These are phyloP conservation scores for Penicillium waksmanii DNA, from an alignment of 495 filamentous ascomycete species.

Conservation along the genomic window DNA sequence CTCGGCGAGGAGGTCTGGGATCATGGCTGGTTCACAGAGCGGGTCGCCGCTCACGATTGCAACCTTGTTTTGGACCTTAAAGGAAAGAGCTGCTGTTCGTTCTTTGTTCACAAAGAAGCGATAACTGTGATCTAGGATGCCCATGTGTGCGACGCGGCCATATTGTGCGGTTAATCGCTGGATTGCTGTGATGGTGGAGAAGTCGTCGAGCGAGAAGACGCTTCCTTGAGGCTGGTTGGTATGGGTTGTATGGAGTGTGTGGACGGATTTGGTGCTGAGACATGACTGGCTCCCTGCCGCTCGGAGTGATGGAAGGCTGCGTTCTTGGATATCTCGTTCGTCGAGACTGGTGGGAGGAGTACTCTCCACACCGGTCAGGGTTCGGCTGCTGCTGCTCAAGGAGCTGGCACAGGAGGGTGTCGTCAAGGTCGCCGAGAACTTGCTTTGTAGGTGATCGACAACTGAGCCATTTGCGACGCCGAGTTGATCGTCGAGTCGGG, in stretches of 20 bases:
- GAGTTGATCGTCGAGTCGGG: constrained; percentile 7
- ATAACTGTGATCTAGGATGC: constrained; percentile 48
- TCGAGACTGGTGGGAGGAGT: constrained; percentile 23
- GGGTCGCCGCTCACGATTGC: constrained; percentile 48
- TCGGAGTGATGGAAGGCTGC: not conserved
- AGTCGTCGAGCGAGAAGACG: constrained; percentile 34
- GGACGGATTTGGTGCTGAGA: constrained; percentile 6
- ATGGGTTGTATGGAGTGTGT: not conserved
- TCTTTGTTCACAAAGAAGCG: constrained; percentile 43
- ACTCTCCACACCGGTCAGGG: constrained; percentile 12
- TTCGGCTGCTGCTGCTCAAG: constrained; percentile 23
- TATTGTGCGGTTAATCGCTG: constrained; percentile 35
- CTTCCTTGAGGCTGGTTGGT: constrained; percentile 9
- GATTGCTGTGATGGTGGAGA: constrained; percentile 35
- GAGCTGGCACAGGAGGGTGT: constrained; percentile 23
- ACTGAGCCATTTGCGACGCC: constrained; percentile 13
- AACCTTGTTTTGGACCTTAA: constrained; percentile 41
- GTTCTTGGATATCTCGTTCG: constrained; percentile 7
- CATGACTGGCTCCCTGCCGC: not conserved
- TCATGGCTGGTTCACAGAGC: constrained; percentile 31
- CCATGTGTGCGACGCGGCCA: constrained; percentile 49
- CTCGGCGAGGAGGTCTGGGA: constrained; percentile 35
- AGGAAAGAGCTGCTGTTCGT: constrained; percentile 41
- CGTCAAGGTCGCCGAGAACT: constrained; percentile 2
- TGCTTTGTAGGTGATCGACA: constrained; percentile 27